Percentiles rank a stretch among this genome's conserved stretches.
Evolutionary conservation across 257 asterid genomes (phyloP).

Genomic region (Solanum medicagineum): DNA sequence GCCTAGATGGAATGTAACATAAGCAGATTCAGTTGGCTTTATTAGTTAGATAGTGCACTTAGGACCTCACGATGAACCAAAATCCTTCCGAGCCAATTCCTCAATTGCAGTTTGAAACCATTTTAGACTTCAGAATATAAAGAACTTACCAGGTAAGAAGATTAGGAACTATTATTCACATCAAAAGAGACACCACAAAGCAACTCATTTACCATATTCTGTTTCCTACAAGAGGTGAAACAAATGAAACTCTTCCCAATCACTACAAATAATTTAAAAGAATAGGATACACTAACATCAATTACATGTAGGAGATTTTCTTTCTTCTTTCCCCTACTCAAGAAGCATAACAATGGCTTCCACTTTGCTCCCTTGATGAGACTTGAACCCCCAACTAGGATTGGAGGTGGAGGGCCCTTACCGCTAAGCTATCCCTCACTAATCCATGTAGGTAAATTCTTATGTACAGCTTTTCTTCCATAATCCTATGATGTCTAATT

Average conservation of each 20-base stretch:
- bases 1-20: neutral
- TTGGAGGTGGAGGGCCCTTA: slow-evolving; percentile 1
- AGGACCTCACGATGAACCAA: neutral
- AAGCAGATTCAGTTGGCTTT: neutral
- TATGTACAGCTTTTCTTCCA: slow-evolving; percentile 13
- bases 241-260: neutral
- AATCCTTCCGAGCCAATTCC: neutral
- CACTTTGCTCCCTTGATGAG: neutral
- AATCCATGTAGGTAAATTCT: neutral
- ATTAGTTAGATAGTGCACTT: neutral
- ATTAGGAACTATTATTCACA: neutral
- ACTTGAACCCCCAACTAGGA: neutral
- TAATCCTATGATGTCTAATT: neutral
- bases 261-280: neutral
- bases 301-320: neutral
- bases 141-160: neutral
- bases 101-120: neutral
- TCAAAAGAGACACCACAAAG: neutral
- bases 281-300: neutral
- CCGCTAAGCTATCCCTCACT: neutral
- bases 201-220: neutral
- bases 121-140: neutral
- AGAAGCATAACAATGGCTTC: neutral
- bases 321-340: neutral
- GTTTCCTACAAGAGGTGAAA: neutral